Evolutionary conservation across 768 basidiomycete genomes (phyloP).

Genomic region (Rhodotorula paludigena): DNA sequence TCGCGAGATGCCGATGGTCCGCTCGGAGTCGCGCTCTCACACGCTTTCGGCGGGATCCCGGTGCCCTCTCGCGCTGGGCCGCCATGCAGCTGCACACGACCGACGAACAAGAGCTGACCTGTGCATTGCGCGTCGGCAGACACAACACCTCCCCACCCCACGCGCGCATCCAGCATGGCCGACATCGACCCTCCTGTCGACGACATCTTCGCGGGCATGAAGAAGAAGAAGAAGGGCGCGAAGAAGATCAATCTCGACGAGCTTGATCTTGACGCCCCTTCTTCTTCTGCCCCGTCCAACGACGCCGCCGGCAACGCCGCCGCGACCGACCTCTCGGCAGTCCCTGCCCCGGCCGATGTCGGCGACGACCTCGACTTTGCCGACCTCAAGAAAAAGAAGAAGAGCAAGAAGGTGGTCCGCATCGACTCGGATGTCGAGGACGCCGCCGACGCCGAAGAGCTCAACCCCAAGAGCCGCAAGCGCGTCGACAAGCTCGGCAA

Average conservation of each 20-base stretch:
- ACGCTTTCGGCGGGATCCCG: no score
- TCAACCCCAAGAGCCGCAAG: constrained; percentile 9
- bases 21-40: no score
- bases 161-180: constrained; percentile 31
- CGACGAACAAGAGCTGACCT: background rate
- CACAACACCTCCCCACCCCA: background rate
- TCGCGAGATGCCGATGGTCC: no score
- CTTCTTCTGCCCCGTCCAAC: constrained; percentile 36
- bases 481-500: constrained; percentile 36
- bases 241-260: constrained; percentile 48
- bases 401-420: constrained; percentile 64
- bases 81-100: no score
- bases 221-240: constrained; percentile 53
- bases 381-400: constrained; percentile 82
- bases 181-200: constrained; percentile 50
- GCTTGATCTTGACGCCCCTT: constrained; percentile 38
- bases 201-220: constrained; percentile 51
- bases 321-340: constrained; percentile 24
- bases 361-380: constrained; percentile 69
- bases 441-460: constrained; percentile 6
- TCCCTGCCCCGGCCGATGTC: constrained; percentile 17
- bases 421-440: constrained; percentile 46
- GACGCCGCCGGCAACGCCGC: constrained; percentile 47
- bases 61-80: no score
- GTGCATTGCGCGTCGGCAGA: no score